These are phyloP conservation scores for Chlorella sp. DNA, from an alignment of 139 green algal genomes.

Conservation along the genomic window DNA sequence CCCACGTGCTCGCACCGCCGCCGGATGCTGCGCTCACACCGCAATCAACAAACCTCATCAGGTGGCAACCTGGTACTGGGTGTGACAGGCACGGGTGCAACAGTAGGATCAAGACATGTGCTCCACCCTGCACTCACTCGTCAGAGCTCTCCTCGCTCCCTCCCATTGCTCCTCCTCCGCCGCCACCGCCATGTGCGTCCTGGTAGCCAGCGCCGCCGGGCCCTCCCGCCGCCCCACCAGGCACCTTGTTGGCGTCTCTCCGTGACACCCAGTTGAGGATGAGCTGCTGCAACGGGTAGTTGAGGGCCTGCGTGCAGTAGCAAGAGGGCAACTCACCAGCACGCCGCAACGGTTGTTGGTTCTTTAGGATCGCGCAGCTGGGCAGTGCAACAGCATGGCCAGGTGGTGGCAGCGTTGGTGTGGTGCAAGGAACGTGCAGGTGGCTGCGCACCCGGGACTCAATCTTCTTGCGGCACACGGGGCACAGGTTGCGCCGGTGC, in stretches of 20 bases:
- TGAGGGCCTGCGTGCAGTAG: slow-evolving; percentile 18
- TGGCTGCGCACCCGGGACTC: slow-evolving; percentile 30
- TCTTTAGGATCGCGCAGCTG: no score
- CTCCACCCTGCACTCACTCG: background rate
- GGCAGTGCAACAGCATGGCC: no score
- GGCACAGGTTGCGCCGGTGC: slow-evolving; percentile 32
- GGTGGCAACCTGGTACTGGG: background rate
- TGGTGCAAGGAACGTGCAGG: no score
- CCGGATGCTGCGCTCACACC: slow-evolving; percentile 18
- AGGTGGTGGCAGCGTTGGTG: no score
- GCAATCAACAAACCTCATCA: no score
- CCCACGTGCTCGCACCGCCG: slow-evolving; percentile 19
- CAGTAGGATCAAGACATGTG: background rate
- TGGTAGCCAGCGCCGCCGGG: background rate
- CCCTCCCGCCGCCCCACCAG: background rate
- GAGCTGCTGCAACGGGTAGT: slow-evolving; percentile 43
- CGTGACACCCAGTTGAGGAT: slow-evolving; percentile 24
- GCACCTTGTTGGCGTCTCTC: slow-evolving; percentile 7
- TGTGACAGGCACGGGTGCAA: background rate
- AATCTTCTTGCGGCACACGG: slow-evolving; percentile 36
- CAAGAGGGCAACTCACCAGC: background rate
- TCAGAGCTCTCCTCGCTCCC: background rate
- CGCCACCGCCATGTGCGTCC: background rate
- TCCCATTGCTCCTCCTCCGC: background rate
- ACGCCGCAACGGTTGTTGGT: background rate